Evolutionary conservation across 2,329 filamentous ascomycete species (phyloP).

Genomic region (Alternaria brassicae): DNA sequence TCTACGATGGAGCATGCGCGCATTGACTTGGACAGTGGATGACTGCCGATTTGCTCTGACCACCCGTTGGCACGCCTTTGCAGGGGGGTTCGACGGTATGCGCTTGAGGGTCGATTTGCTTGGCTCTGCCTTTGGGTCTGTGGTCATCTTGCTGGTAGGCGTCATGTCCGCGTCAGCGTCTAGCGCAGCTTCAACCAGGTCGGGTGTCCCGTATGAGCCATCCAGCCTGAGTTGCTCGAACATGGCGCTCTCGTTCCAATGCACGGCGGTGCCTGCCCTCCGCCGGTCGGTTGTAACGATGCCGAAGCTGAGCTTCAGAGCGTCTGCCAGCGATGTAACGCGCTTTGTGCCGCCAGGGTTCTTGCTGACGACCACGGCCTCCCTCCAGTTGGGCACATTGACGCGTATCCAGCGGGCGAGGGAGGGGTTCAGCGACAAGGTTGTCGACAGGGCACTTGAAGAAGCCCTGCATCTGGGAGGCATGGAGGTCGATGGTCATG

Average conservation of each 20-base stretch:
- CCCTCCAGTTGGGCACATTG: constrained; percentile 85
- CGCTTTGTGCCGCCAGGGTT: constrained; percentile 97
- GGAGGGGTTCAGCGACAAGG: constrained; percentile 91
- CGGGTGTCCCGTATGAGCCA: constrained; percentile 51
- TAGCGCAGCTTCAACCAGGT: constrained; percentile 38
- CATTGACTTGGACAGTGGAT: constrained; percentile 46
- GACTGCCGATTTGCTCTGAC: constrained; percentile 34
- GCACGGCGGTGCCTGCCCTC: constrained; percentile 56
- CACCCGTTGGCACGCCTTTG: constrained; percentile 40
- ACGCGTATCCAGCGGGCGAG: constrained; percentile 94
- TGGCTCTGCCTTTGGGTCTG: constrained; percentile 35
- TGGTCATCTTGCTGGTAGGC: constrained; percentile 33
- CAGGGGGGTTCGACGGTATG: constrained; percentile 36
- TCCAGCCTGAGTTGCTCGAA: constrained; percentile 58
- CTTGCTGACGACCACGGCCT: constrained; percentile 96
- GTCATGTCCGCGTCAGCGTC: constrained; percentile 47
- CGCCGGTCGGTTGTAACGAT: constrained; percentile 83
- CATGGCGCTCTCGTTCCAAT: constrained; percentile 80
- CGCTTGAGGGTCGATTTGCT: constrained; percentile 38
- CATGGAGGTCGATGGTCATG: constrained; percentile 94
- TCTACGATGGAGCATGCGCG: constrained; percentile 46
- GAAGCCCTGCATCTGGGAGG: constrained; percentile 97
- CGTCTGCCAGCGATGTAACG: constrained; percentile 94
- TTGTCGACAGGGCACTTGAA: constrained; percentile 98
- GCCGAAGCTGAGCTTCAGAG: constrained; percentile 95